Evolutionary conservation across 257 asterid genomes (phyloP).

Genomic region (Gentiana straminea): DNA sequence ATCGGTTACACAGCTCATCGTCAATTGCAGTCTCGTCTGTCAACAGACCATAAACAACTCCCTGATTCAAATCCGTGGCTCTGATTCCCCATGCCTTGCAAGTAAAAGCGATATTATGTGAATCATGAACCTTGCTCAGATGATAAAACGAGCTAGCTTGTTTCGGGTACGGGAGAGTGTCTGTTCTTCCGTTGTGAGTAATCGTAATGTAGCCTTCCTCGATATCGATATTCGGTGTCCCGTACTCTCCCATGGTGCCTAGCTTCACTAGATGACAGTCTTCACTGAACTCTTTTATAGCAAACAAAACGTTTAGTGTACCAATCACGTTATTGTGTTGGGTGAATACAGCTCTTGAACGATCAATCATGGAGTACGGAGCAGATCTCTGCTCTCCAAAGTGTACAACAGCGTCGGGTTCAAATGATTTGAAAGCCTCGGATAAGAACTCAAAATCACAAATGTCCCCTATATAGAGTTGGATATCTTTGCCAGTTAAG

Average conservation of each 20-base stretch:
- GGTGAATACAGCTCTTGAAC: conserved; percentile 83
- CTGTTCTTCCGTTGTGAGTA: conserved; percentile 85
- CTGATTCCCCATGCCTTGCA: conserved; percentile 97
- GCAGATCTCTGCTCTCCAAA: conserved; percentile 97
- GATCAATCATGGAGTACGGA: conserved; percentile 93
- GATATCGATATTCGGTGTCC: conserved; percentile 91
- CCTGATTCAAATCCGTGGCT: conserved; percentile 93
- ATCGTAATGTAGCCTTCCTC: conserved; percentile 93
- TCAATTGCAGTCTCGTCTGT: conserved; percentile 90
- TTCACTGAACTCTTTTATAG: conserved; percentile 75
- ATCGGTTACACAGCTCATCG: conserved; percentile 67
- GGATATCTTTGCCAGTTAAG: conserved; percentile 61
- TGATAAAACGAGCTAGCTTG: conserved; percentile 95
- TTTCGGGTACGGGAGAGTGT: conserved; percentile 90
- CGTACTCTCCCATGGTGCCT: conserved; percentile 99
- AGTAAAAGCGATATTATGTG: conserved; percentile 85
- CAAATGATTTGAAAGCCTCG: conserved; percentile 58
- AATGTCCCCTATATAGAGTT: conserved; percentile 69
- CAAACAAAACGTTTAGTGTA: conserved; percentile 80
- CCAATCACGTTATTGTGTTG: conserved; percentile 92
- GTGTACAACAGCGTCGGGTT: conserved; percentile 89
- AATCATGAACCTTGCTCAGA: conserved; percentile 89
- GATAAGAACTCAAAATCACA: conserved; percentile 88
- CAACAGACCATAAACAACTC: conserved; percentile 85
- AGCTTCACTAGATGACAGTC: conserved; percentile 97